A percentile compares a stretch with the other conserved stretches of the same genome.
Conservation (phyloP, 2,329 filamentous ascomycete genomes). For the Nemania sp. region DNA sequence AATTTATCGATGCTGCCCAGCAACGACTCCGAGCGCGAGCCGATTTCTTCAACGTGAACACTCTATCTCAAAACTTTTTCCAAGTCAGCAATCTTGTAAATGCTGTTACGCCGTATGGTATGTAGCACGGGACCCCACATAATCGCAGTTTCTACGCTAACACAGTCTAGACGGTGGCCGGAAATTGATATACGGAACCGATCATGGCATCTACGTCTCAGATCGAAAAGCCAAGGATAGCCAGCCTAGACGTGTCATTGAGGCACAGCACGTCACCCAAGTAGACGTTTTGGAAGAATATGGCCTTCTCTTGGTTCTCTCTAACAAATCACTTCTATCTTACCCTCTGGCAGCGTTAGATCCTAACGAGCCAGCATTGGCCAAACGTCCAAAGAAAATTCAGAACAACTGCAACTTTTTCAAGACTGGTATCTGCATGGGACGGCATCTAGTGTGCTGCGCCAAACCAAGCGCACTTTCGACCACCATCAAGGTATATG, state of each 20-base stretch:
- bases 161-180: conserved; percentile 78
- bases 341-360: conserved; percentile 88
- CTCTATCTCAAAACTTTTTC: conserved; percentile 65
- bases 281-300: conserved; percentile 97
- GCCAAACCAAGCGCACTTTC: conserved; percentile 93
- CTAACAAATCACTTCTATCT: conserved; percentile 90
- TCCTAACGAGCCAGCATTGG: conserved; percentile 76
- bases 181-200: conserved; percentile 92
- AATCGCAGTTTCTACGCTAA: conserved; percentile 22
- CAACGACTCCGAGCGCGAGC: conserved; percentile 83
- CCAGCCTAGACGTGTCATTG: conserved; percentile 80
- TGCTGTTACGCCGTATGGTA: conserved; percentile 89
- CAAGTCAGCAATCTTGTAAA: conserved; percentile 80
- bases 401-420: conserved; percentile 98
- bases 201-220: conserved; percentile 89
- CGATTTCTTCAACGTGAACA: conserved; percentile 81
- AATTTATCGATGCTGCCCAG: conserved; percentile 91
- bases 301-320: conserved; percentile 84
- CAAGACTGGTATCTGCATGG: conserved; percentile 93
- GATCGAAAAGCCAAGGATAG: conserved; percentile 88
- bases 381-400: conserved; percentile 92
- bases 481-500: conserved; percentile 98
- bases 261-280: conserved; percentile 86
- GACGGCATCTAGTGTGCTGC: conserved; percentile 91
- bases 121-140: conserved; percentile 41